Conservation (phyloP, 192 early-diverging fungal genomes). For the Pecoramyces ruminantium region DNA sequence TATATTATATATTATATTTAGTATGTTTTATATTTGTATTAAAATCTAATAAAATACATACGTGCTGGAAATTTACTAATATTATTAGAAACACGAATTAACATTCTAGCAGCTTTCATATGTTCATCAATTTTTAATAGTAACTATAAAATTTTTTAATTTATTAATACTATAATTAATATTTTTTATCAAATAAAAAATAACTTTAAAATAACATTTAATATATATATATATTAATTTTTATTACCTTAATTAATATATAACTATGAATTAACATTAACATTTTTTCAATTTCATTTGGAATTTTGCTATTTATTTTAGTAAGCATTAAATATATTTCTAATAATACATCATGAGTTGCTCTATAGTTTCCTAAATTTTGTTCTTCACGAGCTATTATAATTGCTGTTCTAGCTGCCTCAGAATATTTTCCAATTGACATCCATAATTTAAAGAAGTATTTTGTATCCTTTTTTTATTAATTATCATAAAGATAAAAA, state of each 20-base stretch:
- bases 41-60: too few species aligned
- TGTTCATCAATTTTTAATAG: slow-evolving; percentile 25
- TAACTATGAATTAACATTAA: slow-evolving; percentile 40
- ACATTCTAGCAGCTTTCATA: slow-evolving; percentile 24
- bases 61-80: slow-evolving; percentile 34
- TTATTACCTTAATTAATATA: slow-evolving; percentile 32
- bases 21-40: too few species aligned
- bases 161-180: not conserved
- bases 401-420: slow-evolving; percentile 33
- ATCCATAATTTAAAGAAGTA: slow-evolving; percentile 45
- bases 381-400: slow-evolving; percentile 42
- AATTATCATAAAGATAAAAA: too few species aligned
- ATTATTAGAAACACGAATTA: slow-evolving; percentile 33
- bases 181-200: too few species aligned
- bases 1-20: too few species aligned
- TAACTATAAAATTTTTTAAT: slow-evolving; percentile 8
- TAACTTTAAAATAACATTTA: not conserved
- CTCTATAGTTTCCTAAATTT: slow-evolving; percentile 27
- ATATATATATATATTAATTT: not conserved
- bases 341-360: slow-evolving; percentile 31
- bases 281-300: slow-evolving; percentile 30
- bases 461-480: slow-evolving; percentile 21
- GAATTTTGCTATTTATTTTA: slow-evolving; percentile 16
- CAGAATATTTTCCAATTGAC: slow-evolving; percentile 27
- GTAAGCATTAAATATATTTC: slow-evolving; percentile 26